Conservation (phyloP, 1,139 yeast genomes). For the Meyerozyma carpophila region DNA sequence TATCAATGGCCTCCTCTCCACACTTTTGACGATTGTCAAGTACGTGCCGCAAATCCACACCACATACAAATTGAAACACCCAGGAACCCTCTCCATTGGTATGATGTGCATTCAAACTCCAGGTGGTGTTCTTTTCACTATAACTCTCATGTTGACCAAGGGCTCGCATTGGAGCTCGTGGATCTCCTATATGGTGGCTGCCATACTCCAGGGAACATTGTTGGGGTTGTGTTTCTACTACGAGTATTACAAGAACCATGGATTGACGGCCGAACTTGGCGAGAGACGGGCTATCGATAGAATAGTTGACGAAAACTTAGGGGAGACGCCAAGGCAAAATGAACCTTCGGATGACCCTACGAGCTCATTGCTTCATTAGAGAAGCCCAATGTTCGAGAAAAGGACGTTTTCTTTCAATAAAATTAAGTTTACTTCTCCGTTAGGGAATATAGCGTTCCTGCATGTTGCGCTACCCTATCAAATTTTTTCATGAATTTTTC, state of each 20-base stretch:
- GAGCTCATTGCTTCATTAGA: neutral
- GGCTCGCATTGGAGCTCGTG: constrained; percentile 87
- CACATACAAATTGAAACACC: constrained; percentile 63
- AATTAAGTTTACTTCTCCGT: no score
- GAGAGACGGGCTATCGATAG: constrained; percentile 30
- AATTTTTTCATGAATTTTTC: constrained; percentile 3
- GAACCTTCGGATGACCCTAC: neutral
- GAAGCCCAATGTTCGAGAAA: no score
- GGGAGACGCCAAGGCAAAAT: neutral
- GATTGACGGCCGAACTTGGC: constrained; percentile 22
- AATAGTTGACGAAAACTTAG: constrained; percentile 14
- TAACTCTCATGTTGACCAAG: constrained; percentile 61
- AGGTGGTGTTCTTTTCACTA: constrained; percentile 78
- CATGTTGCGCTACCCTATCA: neutral
- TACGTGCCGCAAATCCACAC: constrained; percentile 78
- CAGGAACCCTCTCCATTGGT: constrained; percentile 74
- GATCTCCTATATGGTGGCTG: constrained; percentile 76
- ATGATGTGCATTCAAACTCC: constrained; percentile 91
- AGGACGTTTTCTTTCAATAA: no score
- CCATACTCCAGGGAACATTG: constrained; percentile 55
- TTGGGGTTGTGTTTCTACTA: constrained; percentile 48
- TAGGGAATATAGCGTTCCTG: neutral
- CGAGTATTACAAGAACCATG: constrained; percentile 26
- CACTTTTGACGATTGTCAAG: constrained; percentile 60
- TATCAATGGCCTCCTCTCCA: constrained; percentile 57